phyloP scores from a whole-genome alignment of 108 stramenopile genomes.

The Cyclotella kingstonii region DNA sequence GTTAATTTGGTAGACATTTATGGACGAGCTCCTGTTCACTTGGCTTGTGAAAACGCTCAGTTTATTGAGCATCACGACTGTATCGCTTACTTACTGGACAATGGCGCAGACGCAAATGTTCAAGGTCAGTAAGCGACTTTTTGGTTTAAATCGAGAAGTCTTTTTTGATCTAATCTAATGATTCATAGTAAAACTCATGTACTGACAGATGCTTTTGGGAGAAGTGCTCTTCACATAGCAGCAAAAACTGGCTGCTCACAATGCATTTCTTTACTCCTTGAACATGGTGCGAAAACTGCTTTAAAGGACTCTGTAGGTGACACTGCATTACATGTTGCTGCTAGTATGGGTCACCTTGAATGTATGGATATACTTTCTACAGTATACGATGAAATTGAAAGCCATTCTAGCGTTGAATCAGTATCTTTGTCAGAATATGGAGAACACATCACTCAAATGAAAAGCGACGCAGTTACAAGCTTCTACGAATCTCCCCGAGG shows the following conservation, averaged over 20 bases:
- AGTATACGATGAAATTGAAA: constrained; percentile 1
- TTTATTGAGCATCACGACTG: constrained; percentile 13
- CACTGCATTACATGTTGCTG: constrained; percentile 16
- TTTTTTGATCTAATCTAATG: too few species aligned
- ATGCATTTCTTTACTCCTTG: constrained; percentile 10
- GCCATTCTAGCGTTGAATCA: constrained; percentile 17
- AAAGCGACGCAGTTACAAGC: not conserved
- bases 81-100: constrained; percentile 8
- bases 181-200: too few species aligned
- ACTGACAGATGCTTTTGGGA: constrained; percentile 5
- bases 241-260: constrained; percentile 9
- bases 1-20: constrained; percentile 14
- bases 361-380: constrained; percentile 17
- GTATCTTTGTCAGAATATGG: constrained; percentile 1
- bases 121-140: not conserved
- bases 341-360: not conserved
- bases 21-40: constrained; percentile 19
- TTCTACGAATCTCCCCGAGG: constrained; percentile 8
- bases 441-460: not conserved
- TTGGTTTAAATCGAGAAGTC: too few species aligned
- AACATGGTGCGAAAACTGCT: constrained; percentile 14
- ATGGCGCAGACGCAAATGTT: constrained; percentile 14
- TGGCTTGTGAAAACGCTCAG: constrained; percentile 13
- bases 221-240: constrained; percentile 19
- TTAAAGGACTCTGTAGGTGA: constrained; percentile 6